Percentiles rank a stretch among this genome's conserved stretches.
These are phyloP conservation scores for Trichosporon faecale DNA, from an alignment of 1,284 basidiomycete genomes.

Conservation along the genomic window DNA sequence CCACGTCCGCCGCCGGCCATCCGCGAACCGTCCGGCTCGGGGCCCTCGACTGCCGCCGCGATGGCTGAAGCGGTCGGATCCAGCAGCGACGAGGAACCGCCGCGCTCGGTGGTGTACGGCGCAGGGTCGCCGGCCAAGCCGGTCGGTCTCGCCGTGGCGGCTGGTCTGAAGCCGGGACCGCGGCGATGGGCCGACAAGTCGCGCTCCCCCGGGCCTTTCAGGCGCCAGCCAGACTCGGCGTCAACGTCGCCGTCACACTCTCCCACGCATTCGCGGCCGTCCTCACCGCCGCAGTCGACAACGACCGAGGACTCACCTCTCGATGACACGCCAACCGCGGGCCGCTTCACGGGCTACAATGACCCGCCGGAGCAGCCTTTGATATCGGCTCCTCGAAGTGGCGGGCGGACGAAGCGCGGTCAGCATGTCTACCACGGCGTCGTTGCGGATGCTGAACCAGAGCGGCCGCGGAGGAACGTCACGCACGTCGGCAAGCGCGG, in stretches of 20 bases:
- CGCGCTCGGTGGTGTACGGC: constrained; percentile 38
- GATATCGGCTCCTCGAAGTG: neutral
- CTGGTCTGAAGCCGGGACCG: neutral
- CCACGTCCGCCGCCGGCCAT: neutral
- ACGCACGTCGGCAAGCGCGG: constrained; percentile 51
- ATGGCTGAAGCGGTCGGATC: constrained; percentile 26
- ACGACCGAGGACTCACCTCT: neutral
- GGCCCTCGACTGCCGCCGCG: constrained; percentile 13
- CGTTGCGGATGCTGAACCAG: constrained; percentile 6
- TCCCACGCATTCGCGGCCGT: neutral
- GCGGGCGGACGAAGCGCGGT: constrained; percentile 4
- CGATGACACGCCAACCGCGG: neutral
- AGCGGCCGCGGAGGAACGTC: neutral
- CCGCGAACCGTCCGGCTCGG: neutral
- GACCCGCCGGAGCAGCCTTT: neutral
- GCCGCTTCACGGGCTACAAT: neutral
- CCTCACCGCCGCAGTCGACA: neutral
- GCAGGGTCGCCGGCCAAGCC: constrained; percentile 18
- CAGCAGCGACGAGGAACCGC: constrained; percentile 37
- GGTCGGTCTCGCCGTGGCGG: neutral
- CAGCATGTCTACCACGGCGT: constrained; percentile 23
- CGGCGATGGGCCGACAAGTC: constrained; percentile 9
- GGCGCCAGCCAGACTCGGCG: constrained; percentile 16
- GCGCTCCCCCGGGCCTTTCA: constrained; percentile 21
- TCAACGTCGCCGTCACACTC: constrained; percentile 7